These are phyloP conservation scores for Aspergillus viridinutans DNA, from an alignment of 2,329 filamentous ascomycete species.

Conservation along the genomic window DNA sequence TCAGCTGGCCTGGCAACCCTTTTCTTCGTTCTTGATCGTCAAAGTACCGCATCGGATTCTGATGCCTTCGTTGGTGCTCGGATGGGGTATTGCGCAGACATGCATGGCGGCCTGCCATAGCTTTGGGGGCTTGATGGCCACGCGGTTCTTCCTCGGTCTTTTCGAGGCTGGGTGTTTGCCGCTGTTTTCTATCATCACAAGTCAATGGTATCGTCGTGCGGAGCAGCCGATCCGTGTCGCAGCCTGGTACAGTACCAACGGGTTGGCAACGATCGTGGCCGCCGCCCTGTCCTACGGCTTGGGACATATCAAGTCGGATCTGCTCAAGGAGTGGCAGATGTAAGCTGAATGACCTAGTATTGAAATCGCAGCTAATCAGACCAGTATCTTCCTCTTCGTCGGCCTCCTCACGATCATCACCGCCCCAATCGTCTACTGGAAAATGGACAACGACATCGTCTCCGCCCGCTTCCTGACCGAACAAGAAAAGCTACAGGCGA, in stretches of 20 bases:
- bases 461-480: constrained; percentile 48
- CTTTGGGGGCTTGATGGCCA: constrained; percentile 44
- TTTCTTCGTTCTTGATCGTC: constrained; percentile 58
- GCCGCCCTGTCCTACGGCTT: constrained; percentile 55
- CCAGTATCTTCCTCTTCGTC: constrained; percentile 58
- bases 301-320: constrained; percentile 47
- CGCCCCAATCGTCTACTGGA: constrained; percentile 56
- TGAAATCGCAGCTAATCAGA: not conserved
- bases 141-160: constrained; percentile 51
- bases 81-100: constrained; percentile 48
- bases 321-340: constrained; percentile 51
- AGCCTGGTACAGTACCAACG: constrained; percentile 64
- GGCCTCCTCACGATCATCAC: constrained; percentile 58
- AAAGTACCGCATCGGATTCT: constrained; percentile 57
- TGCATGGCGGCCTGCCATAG: constrained; percentile 46
- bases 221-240: constrained; percentile 62
- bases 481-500: constrained; percentile 43
- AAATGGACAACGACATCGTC: constrained; percentile 55
- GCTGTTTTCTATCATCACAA: constrained; percentile 43
- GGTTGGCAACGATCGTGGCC: constrained; percentile 54
- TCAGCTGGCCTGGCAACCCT: constrained; percentile 58
- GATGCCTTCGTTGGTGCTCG: constrained; percentile 49
- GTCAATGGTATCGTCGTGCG: constrained; percentile 45
- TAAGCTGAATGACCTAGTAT: constrained; percentile 13
- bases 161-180: constrained; percentile 51